phyloP scores from a whole-genome alignment of 352 stramenopile genomes.

The Pythium grandisporangium region DNA sequence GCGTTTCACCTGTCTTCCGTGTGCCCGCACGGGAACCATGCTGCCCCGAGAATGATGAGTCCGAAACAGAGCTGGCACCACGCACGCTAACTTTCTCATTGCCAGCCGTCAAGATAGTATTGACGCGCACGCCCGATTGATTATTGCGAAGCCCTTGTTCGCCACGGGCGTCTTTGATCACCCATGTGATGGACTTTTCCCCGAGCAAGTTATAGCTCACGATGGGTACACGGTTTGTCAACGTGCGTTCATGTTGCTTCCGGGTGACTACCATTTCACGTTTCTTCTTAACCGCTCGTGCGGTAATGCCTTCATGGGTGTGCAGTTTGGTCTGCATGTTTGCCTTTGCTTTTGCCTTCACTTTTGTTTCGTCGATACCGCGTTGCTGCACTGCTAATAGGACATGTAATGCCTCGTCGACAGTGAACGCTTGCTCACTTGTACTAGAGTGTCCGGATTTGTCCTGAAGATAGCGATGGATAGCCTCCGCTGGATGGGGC shows the following conservation, averaged over 20 bases:
- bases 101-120: too few relatives aligned
- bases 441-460: too few relatives aligned
- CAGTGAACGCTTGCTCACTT: too few relatives aligned
- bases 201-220: slow-evolving; percentile 60
- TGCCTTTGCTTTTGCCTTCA: neutral
- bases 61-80: too few relatives aligned
- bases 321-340: neutral
- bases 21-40: too few relatives aligned
- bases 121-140: too few relatives aligned
- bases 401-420: neutral
- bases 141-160: slow-evolving; percentile 2
- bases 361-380: neutral
- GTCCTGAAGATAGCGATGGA: too few relatives aligned
- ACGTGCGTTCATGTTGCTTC: slow-evolving; percentile 9
- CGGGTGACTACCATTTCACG: neutral
- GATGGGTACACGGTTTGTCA: slow-evolving; percentile 21
- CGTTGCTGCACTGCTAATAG: slow-evolving; percentile 7
- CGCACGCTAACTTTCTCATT: too few relatives aligned
- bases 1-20: too few relatives aligned
- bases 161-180: slow-evolving; percentile 2
- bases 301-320: neutral
- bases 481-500: too few relatives aligned
- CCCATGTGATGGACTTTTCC: slow-evolving; percentile 55
- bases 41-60: too few relatives aligned
- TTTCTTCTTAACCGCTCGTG: slow-evolving; percentile 15